Percentiles rank a stretch among this genome's conserved stretches.
Conservation (phyloP, 1,284 basidiomycete species). For the Melampsora larici-populina region DNA sequence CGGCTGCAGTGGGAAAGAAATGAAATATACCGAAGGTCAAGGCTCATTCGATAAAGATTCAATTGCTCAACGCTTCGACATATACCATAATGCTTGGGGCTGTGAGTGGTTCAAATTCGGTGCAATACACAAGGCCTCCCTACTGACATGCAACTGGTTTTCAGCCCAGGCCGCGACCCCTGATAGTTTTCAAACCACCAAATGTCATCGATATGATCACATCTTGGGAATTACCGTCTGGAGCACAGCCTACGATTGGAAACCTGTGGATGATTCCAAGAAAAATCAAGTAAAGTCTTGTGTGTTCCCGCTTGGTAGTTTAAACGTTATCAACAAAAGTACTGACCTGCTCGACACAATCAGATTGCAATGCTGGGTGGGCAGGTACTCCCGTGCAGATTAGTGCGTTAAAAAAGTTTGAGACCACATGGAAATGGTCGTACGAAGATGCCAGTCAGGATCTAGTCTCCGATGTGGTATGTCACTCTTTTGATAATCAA, state of each 20-base stretch:
- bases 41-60: neutral
- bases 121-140: neutral
- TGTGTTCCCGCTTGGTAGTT: neutral
- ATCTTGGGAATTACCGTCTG: neutral
- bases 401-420: neutral
- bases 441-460: neutral
- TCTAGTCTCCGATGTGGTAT: neutral
- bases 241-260: neutral
- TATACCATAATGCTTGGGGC: slow-evolving; percentile 4
- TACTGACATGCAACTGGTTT: neutral
- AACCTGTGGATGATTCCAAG: neutral
- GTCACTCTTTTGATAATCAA: neutral
- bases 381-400: neutral
- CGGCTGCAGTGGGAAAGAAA: neutral
- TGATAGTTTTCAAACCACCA: neutral
- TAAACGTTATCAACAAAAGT: neutral
- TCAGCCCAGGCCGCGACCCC: neutral
- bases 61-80: neutral
- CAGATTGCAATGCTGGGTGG: neutral
- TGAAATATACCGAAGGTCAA: neutral
- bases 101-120: neutral
- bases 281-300: neutral
- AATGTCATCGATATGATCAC: neutral
- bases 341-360: neutral
- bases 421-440: neutral